Evolutionary conservation across 345 rosid genomes (phyloP).

Genomic region (Durio zibethinus): DNA sequence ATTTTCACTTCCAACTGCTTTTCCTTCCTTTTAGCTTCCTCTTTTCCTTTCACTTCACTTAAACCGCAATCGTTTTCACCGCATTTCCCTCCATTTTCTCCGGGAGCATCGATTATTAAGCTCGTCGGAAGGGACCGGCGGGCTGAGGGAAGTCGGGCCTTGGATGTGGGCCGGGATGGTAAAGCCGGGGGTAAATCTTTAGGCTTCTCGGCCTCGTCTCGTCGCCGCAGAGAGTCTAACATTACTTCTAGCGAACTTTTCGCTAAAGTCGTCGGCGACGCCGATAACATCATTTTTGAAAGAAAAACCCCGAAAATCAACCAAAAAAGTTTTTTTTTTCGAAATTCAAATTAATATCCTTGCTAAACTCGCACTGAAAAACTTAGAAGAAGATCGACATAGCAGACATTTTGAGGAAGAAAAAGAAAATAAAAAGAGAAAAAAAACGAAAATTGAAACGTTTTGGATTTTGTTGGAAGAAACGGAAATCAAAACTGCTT

Average conservation of each 20-base stretch:
- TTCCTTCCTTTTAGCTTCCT: conserved; percentile 55
- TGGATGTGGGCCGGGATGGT: conserved; percentile 84
- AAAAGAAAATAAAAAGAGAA: not conserved
- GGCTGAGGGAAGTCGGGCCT: conserved; percentile 76
- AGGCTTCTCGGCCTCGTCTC: conserved; percentile 63
- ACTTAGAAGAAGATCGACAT: not conserved
- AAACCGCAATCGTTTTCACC: conserved; percentile 1
- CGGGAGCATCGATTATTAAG: conserved; percentile 29
- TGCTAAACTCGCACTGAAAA: not conserved
- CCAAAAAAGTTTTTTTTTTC: not conserved
- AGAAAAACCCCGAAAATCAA: not conserved
- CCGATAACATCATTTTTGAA: conserved; percentile 63
- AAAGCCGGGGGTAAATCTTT: conserved; percentile 86
- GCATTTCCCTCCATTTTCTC: not conserved
- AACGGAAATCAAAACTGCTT: conserved; percentile 1
- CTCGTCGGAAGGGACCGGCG: conserved; percentile 60
- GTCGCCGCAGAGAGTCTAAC: conserved; percentile 73
- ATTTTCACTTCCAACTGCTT: conserved; percentile 34
- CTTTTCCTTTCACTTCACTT: conserved; percentile 29
- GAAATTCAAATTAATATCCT: not conserved
- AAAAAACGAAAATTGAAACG: not conserved
- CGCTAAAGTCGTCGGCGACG: conserved; percentile 56
- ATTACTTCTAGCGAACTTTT: conserved; percentile 97
- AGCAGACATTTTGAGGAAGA: not conserved
- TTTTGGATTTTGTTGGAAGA: not conserved